phyloP scores from a whole-genome alignment of 495 filamentous ascomycete genomes.

The Aspergillus saccharolyticus region DNA sequence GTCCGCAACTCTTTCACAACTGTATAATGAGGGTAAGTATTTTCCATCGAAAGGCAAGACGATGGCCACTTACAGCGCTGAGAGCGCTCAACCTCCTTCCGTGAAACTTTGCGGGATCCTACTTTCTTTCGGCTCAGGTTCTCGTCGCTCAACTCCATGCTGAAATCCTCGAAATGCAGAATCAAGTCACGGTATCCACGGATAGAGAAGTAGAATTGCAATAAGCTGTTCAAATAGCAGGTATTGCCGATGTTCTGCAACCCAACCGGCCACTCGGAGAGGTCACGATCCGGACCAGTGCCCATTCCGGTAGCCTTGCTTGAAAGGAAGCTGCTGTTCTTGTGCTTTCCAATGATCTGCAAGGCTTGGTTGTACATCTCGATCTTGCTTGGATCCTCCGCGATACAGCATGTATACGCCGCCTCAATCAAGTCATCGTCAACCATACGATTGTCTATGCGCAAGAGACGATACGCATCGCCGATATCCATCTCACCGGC shows the following conservation, averaged over 20 bases:
- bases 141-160: constrained; percentile 58
- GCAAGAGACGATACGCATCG: constrained; percentile 53
- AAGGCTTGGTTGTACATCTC: constrained; percentile 48
- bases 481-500: constrained; percentile 52
- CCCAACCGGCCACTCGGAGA: constrained; percentile 66
- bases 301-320: constrained; percentile 32
- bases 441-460: constrained; percentile 48
- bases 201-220: constrained; percentile 93
- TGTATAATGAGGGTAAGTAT: constrained; percentile 23
- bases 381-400: constrained; percentile 44
- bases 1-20: constrained; percentile 66
- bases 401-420: constrained; percentile 44
- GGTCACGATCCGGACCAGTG: constrained; percentile 28
- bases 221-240: constrained; percentile 93
- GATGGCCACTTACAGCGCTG: constrained; percentile 58
- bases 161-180: constrained; percentile 61
- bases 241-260: constrained; percentile 93
- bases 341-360: constrained; percentile 45
- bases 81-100: constrained; percentile 60
- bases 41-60: neutral
- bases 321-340: constrained; percentile 39
- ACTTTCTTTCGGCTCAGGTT: constrained; percentile 59
- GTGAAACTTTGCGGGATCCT: constrained; percentile 53
- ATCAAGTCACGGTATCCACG: constrained; percentile 77
- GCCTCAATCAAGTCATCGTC: constrained; percentile 49